Evolutionary conservation across 768 basidiomycete genomes (phyloP), one percentile per base, ranked within the genome.

Genomic region (Hydnomerulius pinastri): DNA sequence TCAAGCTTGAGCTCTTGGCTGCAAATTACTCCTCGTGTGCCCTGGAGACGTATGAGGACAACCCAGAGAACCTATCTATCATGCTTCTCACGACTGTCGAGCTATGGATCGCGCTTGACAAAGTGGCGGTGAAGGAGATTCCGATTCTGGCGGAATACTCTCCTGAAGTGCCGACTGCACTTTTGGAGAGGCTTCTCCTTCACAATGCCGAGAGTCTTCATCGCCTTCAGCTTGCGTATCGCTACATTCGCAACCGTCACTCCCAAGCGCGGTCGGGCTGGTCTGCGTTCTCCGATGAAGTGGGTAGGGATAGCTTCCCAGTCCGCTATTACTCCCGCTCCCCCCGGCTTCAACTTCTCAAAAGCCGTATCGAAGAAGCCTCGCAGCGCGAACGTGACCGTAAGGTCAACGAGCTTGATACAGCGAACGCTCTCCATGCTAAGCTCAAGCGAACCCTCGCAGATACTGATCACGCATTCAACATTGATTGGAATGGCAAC

Each of bases 81-180:
- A 75, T 81, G 70, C 53, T 81, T 35, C 58, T 82, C 39, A 66
- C 64, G 1, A 48, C 42, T 9, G 20, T 66, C 8, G 73, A 78
- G 27, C 65, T 73, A 24, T 73, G 72, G 73, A 48, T 70, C 11
- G 73, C 66, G 0, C 50, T 75, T 5, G 73, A 73, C 46, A 64
- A 53, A 8, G 25, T 67, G 7, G 52, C 51, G 0, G 40, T 62
- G 23, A 30, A 21, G 9, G 45, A 53, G 15, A 63, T 53, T 15
- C 63, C 71, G 3, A 48, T 73, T 6, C 48, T 73, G 2, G 44
- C 30, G 0, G 55, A 71, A 1, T 73, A 68, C 35, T 63, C 66
- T 6, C 73, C 73, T 0, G 73, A 72, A 51, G 47, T 73, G 5
- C 60, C 71, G 0, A 23, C 21, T 2, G 12, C 9, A 12, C 51